A percentile compares a stretch with the other conserved stretches of the same genome.
These are phyloP conservation scores for Plenodomus lindquistii DNA, from an alignment of 2,329 filamentous ascomycete genomes.

Conservation along the genomic window DNA sequence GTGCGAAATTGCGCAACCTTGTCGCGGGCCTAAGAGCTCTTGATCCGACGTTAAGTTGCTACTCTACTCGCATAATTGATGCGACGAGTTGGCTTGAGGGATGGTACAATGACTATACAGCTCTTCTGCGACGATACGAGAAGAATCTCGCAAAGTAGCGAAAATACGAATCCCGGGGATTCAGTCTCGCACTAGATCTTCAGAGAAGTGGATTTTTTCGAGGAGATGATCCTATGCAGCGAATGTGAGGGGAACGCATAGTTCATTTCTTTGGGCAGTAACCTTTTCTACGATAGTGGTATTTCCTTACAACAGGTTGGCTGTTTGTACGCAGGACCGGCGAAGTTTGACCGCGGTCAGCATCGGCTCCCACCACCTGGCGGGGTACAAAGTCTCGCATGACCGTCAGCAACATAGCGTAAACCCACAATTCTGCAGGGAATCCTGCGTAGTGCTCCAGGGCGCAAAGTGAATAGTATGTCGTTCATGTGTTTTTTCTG, in stretches of 20 bases:
- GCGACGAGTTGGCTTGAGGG: constrained; percentile 32
- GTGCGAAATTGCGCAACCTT: constrained; percentile 20
- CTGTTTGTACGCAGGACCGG: constrained; percentile 11
- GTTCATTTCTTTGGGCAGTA: too few relatives aligned
- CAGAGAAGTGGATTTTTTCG: too few relatives aligned
- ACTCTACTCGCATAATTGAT: constrained; percentile 30
- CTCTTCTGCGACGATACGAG: constrained; percentile 29
- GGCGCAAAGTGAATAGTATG: too few relatives aligned
- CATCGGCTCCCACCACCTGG: constrained; percentile 8
- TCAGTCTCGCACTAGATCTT: too few relatives aligned
- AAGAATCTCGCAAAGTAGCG: constrained; percentile 8
- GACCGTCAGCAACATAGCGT: neutral
- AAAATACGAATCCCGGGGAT: neutral
- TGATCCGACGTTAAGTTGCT: constrained; percentile 31
- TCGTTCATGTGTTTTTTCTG: too few relatives aligned
- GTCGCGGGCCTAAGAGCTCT: constrained; percentile 15
- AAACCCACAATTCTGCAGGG: too few relatives aligned
- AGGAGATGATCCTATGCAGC: too few relatives aligned
- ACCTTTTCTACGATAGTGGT: too few relatives aligned
- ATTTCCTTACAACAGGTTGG: neutral
- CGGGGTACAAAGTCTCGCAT: neutral
- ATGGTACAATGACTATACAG: constrained; percentile 29
- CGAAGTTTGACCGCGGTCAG: constrained; percentile 21
- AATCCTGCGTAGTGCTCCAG: too few relatives aligned
- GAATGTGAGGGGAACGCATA: too few relatives aligned